Evolutionary conservation across 225 moss, liverwort and hornwort genomes (phyloP), one percentile per base, ranked within the genome.

Genomic region (Sphagnum tenellum): DNA sequence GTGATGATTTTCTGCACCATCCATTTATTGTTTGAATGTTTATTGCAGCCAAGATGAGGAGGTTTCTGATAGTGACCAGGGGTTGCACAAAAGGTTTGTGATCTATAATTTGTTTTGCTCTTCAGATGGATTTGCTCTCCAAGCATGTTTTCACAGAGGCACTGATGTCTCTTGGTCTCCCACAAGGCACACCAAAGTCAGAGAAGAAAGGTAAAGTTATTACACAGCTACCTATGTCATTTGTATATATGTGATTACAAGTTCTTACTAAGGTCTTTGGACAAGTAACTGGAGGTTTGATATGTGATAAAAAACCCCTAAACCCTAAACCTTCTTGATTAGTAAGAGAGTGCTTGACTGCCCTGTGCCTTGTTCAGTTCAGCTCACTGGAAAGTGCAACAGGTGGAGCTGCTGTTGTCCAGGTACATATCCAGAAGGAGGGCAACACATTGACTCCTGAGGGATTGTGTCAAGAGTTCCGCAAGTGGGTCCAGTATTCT

Each of bases 131-230:
- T 67, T 74, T 82, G 54, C 46, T 79, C 69, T 71, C 71, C 7
- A 82, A 79, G 55, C 61, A 82, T 57, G 71, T 73, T 0, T 82
- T 82, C 60, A 76, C 74, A 4, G 74, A 79, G 64, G 74, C 76
- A 55, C 74, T 82, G 49, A 50, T 71, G n/a, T 70, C 79, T 69
- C 74, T 79, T 45, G 79, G 79, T 9, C 64, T 76, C 13, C 68
- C 76, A 73, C 70, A 68, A 46, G 82, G 78, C 50, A 65, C 69
- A 46, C 71, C 79, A 10, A 82, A 52, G 65, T 47, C 45, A 13
- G 70, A 75, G 0, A 52, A 52, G 52, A 52, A 52, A 52, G 9
- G 52, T 52, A 52, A 9, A 29, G 29, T 29, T 29, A 29, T 29
- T 29, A 29, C 29, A 29, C 29, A 29, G 29, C 29, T 29, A 29